Conservation (phyloP, 345 rosid species). For the Trapa bicornis region DNA sequence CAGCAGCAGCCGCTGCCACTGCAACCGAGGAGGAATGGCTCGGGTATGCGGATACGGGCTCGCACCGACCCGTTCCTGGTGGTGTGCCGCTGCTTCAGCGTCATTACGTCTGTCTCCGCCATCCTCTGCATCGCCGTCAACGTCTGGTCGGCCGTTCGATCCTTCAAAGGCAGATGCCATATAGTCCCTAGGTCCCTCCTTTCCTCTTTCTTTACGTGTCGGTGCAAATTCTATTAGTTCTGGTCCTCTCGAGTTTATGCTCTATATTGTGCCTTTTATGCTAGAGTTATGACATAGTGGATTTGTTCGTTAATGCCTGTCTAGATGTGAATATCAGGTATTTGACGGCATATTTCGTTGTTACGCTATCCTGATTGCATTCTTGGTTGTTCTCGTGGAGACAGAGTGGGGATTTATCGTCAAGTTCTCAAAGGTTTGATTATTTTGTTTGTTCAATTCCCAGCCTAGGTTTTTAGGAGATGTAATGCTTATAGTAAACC, state of each 20-base stretch:
- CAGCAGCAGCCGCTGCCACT: background rate
- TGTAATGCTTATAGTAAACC: background rate
- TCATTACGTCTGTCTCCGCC: slow-evolving; percentile 53
- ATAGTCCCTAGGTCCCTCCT: slow-evolving; percentile 18
- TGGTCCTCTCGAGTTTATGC: background rate
- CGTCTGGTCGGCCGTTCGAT: slow-evolving; percentile 69
- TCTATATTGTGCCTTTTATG: background rate
- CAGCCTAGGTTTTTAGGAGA: background rate
- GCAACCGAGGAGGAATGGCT: background rate
- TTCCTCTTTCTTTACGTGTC: background rate
- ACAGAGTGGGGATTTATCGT: slow-evolving; percentile 77
- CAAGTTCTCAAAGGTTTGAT: slow-evolving; percentile 52
- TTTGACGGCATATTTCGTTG: slow-evolving; percentile 92
- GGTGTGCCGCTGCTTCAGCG: slow-evolving; percentile 64
- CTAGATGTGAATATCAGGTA: slow-evolving; percentile 20
- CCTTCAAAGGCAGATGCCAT: slow-evolving; percentile 63
- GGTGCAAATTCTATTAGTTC: background rate
- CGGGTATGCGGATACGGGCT: slow-evolving; percentile 14
- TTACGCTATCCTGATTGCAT: slow-evolving; percentile 64
- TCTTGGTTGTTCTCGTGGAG: slow-evolving; percentile 63
- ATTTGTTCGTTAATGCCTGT: background rate
- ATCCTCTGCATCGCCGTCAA: slow-evolving; percentile 74
- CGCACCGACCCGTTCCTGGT: slow-evolving; percentile 57
- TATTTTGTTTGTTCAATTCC: background rate
- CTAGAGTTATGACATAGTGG: too few species aligned